Conservation (phyloP, 1,284 basidiomycete genomes). For the Ustanciosporium gigantosporum region DNA sequence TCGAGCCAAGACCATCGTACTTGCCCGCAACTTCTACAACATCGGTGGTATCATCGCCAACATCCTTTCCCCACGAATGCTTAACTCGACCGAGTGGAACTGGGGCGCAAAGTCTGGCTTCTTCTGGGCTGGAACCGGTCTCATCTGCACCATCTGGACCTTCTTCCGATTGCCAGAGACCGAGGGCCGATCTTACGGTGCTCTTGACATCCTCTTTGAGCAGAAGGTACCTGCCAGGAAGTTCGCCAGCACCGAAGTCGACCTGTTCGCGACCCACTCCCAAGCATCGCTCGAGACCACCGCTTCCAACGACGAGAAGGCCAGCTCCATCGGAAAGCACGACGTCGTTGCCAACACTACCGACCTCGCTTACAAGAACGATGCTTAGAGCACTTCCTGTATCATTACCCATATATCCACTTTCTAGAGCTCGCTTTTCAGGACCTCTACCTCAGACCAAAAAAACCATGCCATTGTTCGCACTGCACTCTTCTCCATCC, state of each 20-base stretch:
- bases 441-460: no score
- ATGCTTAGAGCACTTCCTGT: no score
- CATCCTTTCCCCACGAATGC: slow-evolving; percentile 63
- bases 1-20: slow-evolving; percentile 65
- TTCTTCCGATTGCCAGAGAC: slow-evolving; percentile 61
- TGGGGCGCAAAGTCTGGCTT: slow-evolving; percentile 62
- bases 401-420: no score
- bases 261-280: slow-evolving; percentile 39
- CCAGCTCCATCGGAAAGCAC: slow-evolving; percentile 24
- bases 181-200: slow-evolving; percentile 62
- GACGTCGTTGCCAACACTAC: slow-evolving; percentile 22
- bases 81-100: slow-evolving; percentile 62
- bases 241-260: slow-evolving; percentile 59
- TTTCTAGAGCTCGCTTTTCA: no score
- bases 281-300: slow-evolving; percentile 4
- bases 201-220: slow-evolving; percentile 62
- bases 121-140: slow-evolving; percentile 61
- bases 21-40: slow-evolving; percentile 64
- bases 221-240: slow-evolving; percentile 54
- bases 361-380: slow-evolving; percentile 32
- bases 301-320: slow-evolving; percentile 15
- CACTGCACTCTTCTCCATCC: no score
- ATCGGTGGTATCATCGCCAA: slow-evolving; percentile 56
- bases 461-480: no score
- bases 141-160: slow-evolving; percentile 60